phyloP scores from a whole-genome alignment of 805 yeast species.

The Saccharomycopsis sp. region DNA sequence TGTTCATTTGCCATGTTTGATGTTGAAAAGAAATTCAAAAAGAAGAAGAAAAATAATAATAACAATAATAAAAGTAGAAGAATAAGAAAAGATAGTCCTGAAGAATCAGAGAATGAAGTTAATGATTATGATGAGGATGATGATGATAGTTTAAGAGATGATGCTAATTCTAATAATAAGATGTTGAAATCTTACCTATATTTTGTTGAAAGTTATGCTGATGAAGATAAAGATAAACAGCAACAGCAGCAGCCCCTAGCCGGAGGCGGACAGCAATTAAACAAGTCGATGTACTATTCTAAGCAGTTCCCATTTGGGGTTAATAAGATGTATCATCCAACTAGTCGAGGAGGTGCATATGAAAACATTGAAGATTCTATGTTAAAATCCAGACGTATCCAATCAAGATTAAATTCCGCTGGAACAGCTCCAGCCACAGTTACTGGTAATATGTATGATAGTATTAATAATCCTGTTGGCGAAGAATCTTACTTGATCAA shows the following conservation, averaged over 20 bases:
- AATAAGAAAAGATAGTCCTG: slow-evolving; percentile 13
- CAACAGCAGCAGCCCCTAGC: slow-evolving; percentile 21
- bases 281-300: slow-evolving; percentile 9
- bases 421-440: not conserved
- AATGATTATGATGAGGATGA: slow-evolving; percentile 66
- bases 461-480: slow-evolving; percentile 16
- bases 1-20: slow-evolving; percentile 93
- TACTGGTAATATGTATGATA: slow-evolving; percentile 1
- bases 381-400: slow-evolving; percentile 1
- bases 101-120: slow-evolving; percentile 23
- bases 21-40: slow-evolving; percentile 51
- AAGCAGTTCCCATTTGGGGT: slow-evolving; percentile 11
- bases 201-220: slow-evolving; percentile 78
- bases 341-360: not conserved
- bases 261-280: slow-evolving; percentile 5
- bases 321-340: not conserved
- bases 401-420: slow-evolving; percentile 2
- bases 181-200: slow-evolving; percentile 89
- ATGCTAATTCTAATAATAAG: slow-evolving; percentile 56
- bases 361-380: slow-evolving; percentile 4
- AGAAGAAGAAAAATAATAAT: slow-evolving; percentile 27
- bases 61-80: slow-evolving; percentile 18
- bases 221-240: slow-evolving; percentile 31
- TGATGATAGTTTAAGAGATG: slow-evolving; percentile 31
- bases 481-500: slow-evolving; percentile 32